Conservation (phyloP, 2,329 filamentous ascomycete species). For the Xylogone sp. region DNA sequence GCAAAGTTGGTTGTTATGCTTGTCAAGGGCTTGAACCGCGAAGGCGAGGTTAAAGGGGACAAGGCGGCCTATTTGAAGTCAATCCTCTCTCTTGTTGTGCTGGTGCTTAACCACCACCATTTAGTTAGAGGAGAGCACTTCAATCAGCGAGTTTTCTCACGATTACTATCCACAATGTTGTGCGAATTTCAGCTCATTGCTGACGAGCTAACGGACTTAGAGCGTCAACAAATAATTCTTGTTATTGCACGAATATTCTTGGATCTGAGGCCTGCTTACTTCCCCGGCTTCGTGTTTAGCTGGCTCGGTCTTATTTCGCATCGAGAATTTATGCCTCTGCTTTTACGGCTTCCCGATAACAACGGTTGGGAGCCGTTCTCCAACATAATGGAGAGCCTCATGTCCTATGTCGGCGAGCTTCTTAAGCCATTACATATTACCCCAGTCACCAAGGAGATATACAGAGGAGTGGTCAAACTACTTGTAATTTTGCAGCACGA, state of each 20-base stretch:
- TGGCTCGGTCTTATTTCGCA: slow-evolving; percentile 85
- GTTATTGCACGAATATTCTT: slow-evolving; percentile 69
- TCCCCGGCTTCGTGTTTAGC: slow-evolving; percentile 78
- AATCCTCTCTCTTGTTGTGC: slow-evolving; percentile 69
- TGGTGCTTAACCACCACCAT: slow-evolving; percentile 84
- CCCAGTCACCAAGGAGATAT: slow-evolving; percentile 73
- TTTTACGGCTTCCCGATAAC: slow-evolving; percentile 65
- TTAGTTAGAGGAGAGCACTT: slow-evolving; percentile 75
- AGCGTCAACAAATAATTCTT: slow-evolving; percentile 66
- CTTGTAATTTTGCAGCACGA: slow-evolving; percentile 87
- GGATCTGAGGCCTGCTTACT: slow-evolving; percentile 69
- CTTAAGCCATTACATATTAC: slow-evolving; percentile 70
- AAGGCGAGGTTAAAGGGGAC: slow-evolving; percentile 53
- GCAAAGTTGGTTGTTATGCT: slow-evolving; percentile 76
- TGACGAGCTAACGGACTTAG: slow-evolving; percentile 54
- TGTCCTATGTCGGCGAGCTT: slow-evolving; percentile 74
- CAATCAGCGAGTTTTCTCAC: slow-evolving; percentile 87
- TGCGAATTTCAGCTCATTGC: slow-evolving; percentile 64
- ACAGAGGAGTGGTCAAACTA: slow-evolving; percentile 78
- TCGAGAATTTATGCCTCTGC: slow-evolving; percentile 74
- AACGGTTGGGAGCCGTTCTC: slow-evolving; percentile 74
- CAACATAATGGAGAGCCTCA: slow-evolving; percentile 67
- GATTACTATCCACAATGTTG: slow-evolving; percentile 79
- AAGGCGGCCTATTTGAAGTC: slow-evolving; percentile 74
- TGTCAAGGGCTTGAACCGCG: slow-evolving; percentile 63